A percentile compares a stretch with the other conserved stretches of the same genome.
These are phyloP conservation scores for Metschnikowia picachoensis DNA, from an alignment of 805 yeast species.

Conservation along the genomic window DNA sequence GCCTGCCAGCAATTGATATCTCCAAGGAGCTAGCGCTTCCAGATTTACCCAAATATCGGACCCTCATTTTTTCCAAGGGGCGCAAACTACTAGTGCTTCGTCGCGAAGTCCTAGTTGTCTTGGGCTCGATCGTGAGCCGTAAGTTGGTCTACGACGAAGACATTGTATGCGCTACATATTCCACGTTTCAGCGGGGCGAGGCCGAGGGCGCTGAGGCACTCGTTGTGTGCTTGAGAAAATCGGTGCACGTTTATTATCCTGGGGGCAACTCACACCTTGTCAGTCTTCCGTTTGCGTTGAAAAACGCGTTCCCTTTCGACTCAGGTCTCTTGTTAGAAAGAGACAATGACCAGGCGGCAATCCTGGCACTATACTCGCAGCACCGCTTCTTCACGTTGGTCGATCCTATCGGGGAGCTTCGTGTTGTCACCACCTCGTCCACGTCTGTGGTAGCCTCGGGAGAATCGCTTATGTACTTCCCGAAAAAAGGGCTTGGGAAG, in stretches of 20 bases:
- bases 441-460: slow-evolving; percentile 57
- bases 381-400: slow-evolving; percentile 58
- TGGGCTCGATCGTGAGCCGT: slow-evolving; percentile 47
- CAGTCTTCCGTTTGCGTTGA: slow-evolving; percentile 66
- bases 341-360: slow-evolving; percentile 20
- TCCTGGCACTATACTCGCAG: slow-evolving; percentile 10
- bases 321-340: slow-evolving; percentile 66
- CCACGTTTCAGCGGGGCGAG: slow-evolving; percentile 37
- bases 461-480: slow-evolving; percentile 58
- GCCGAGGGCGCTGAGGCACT: slow-evolving; percentile 34
- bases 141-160: slow-evolving; percentile 48
- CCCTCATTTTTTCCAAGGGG: slow-evolving; percentile 23
- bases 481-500: slow-evolving; percentile 34
- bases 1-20: slow-evolving; percentile 33
- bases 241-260: slow-evolving; percentile 57
- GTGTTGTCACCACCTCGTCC: slow-evolving; percentile 66
- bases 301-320: slow-evolving; percentile 58
- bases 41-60: slow-evolving; percentile 18
- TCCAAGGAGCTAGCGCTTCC: slow-evolving; percentile 25
- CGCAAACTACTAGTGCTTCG: slow-evolving; percentile 34
- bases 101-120: slow-evolving; percentile 45
- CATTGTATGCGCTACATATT: slow-evolving; percentile 59
- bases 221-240: slow-evolving; percentile 57
- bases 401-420: slow-evolving; percentile 73
- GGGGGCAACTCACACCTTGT: slow-evolving; percentile 58